Conservation (phyloP, 345 rosid species). For the Corymbia maculata region DNA sequence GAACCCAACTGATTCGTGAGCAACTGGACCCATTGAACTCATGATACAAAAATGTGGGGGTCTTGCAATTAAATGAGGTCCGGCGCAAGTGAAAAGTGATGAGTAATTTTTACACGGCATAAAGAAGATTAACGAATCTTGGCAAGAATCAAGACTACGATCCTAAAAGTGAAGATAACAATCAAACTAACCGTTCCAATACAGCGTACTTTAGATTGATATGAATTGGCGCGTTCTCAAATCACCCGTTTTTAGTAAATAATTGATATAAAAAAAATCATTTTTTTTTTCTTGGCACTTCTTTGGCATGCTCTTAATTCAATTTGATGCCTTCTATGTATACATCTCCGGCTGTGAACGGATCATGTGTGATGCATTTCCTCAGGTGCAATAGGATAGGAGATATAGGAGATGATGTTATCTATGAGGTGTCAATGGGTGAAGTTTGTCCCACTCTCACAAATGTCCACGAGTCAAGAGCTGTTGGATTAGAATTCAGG, state of each 20-base stretch:
- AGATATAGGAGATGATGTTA: not conserved
- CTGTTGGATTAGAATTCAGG: too few species aligned
- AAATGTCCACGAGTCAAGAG: too few species aligned
- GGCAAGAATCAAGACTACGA: rapidly evolving
- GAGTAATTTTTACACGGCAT: not conserved
- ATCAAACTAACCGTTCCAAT: not conserved
- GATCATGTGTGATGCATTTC: not conserved
- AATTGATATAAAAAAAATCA: too few species aligned
- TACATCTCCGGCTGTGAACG: not conserved
- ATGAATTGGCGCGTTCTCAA: not conserved
- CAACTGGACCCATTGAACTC: not conserved
- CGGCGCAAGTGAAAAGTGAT: too few species aligned
- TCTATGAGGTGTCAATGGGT: too few species aligned
- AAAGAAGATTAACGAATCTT: not conserved
- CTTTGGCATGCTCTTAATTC: not conserved
- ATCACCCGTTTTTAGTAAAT: too few species aligned
- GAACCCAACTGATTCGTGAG: not conserved
- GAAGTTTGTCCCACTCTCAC: too few species aligned
- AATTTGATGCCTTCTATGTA: not conserved
- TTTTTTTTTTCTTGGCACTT: not conserved
- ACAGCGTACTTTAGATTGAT: not conserved
- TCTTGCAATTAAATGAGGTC: not conserved
- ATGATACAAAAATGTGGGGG: not conserved
- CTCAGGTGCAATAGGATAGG: not conserved
- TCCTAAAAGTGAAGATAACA: not conserved